These are phyloP conservation scores for Conticribra guillardii DNA, from an alignment of 108 stramenopile species.

Conservation along the genomic window DNA sequence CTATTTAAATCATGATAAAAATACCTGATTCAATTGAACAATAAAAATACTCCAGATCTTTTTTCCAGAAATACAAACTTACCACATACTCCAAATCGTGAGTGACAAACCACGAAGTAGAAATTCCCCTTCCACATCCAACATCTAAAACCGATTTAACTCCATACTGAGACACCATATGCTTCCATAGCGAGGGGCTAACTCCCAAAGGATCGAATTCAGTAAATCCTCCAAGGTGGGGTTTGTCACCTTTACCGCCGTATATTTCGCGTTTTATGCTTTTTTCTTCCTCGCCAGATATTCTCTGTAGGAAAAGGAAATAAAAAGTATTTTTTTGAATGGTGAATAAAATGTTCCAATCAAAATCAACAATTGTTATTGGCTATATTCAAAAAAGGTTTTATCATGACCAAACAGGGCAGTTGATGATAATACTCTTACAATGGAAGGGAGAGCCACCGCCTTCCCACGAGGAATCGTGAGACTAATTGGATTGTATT, in stretches of 20 bases:
- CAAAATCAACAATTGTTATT: too few species aligned
- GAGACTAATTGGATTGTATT: background rate
- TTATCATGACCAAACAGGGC: too few species aligned
- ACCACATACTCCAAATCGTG: constrained; percentile 52
- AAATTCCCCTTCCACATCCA: constrained; percentile 76
- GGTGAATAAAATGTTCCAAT: too few species aligned
- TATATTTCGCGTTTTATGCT: constrained; percentile 41
- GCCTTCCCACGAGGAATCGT: constrained; percentile 40
- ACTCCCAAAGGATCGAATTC: constrained; percentile 61
- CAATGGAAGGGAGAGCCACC: constrained; percentile 42
- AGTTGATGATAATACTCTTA: too few species aligned
- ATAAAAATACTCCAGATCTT: too few species aligned
- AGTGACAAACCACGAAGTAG: constrained; percentile 61
- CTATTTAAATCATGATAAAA: too few species aligned
- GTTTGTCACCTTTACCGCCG: constrained; percentile 67
- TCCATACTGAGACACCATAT: constrained; percentile 51
- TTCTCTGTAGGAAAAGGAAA: constrained; percentile 4
- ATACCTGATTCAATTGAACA: too few species aligned
- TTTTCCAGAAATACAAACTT: too few species aligned
- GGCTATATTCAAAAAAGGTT: too few species aligned
- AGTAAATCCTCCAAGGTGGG: constrained; percentile 81
- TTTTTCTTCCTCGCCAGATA: constrained; percentile 13
- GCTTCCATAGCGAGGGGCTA: constrained; percentile 48
- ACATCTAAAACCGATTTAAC: constrained; percentile 75
- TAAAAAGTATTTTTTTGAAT: background rate